These are phyloP conservation scores for Boletellus emodensis DNA, from an alignment of 768 basidiomycete genomes.

Conservation along the genomic window DNA sequence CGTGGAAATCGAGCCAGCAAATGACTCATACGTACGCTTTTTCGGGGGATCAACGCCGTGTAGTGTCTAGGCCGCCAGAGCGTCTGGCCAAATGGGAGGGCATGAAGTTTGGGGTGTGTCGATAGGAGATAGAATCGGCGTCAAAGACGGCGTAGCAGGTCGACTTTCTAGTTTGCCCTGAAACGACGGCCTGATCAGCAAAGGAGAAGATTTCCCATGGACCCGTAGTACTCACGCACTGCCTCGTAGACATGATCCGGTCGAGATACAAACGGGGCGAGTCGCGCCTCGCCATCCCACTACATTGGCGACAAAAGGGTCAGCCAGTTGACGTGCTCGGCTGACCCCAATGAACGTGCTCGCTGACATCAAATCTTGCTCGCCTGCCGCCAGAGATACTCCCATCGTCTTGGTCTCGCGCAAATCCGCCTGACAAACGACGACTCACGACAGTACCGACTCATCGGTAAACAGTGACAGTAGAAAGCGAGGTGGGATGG, in stretches of 20 bases:
- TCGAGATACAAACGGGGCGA: background rate
- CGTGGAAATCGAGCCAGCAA: conserved; percentile 5
- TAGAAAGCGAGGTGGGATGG: no score
- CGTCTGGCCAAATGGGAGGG: background rate
- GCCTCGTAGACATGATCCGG: background rate
- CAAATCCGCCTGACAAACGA: no score
- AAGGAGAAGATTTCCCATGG: background rate
- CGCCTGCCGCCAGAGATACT: no score
- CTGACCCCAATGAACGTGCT: no score
- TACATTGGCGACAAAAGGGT: no score
- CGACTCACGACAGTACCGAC: no score
- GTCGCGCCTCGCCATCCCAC: no score
- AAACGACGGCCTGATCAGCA: background rate
- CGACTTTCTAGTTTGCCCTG: background rate
- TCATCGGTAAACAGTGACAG: no score
- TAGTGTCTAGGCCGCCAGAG: background rate
- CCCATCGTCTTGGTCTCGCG: no score
- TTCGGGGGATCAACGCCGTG: background rate
- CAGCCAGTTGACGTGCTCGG: no score
- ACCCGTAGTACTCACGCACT: background rate
- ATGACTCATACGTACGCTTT: conserved; percentile 7
- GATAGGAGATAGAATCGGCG: background rate
- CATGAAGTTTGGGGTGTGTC: background rate
- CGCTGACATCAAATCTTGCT: no score
- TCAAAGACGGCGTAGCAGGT: background rate